These are phyloP conservation scores for Schizothecium vesticola DNA, from an alignment of 495 filamentous ascomycete species.

Conservation along the genomic window DNA sequence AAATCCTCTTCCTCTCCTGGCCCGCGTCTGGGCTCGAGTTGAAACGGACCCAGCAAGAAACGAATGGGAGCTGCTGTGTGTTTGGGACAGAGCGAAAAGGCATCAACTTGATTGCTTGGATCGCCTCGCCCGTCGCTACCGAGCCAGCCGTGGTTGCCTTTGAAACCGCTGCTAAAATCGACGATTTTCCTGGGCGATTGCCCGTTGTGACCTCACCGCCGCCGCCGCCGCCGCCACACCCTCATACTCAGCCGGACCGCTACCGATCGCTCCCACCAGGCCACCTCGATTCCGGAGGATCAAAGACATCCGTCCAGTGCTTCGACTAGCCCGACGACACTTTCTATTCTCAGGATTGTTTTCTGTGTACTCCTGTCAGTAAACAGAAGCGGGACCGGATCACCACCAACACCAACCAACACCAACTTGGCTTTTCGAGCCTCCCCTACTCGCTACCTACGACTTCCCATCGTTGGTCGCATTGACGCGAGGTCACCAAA, in stretches of 20 bases:
- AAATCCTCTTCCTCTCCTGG: neutral
- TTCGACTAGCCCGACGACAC: neutral
- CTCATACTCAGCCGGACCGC: neutral
- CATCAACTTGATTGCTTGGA: neutral
- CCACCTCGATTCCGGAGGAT: neutral
- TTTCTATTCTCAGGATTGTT: neutral
- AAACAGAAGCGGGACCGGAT: neutral
- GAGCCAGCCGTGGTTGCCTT: constrained; percentile 17
- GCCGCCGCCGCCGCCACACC: too few relatives aligned
- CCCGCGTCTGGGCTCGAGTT: neutral
- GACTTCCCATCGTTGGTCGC: neutral
- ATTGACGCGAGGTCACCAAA: neutral
- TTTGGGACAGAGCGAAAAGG: constrained; percentile 10
- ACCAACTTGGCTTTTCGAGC: neutral
- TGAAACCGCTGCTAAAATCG: constrained; percentile 25
- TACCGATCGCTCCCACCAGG: neutral
- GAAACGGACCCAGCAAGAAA: neutral
- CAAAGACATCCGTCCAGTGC: neutral
- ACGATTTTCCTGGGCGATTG: neutral
- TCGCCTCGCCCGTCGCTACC: neutral
- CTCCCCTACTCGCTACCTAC: neutral
- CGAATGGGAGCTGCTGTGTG: constrained; percentile 4
- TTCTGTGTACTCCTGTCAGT: neutral
- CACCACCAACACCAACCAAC: neutral
- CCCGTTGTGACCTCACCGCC: too few relatives aligned